Conservation (phyloP, 2,329 filamentous ascomycete genomes). For the Xylaria sp. region DNA sequence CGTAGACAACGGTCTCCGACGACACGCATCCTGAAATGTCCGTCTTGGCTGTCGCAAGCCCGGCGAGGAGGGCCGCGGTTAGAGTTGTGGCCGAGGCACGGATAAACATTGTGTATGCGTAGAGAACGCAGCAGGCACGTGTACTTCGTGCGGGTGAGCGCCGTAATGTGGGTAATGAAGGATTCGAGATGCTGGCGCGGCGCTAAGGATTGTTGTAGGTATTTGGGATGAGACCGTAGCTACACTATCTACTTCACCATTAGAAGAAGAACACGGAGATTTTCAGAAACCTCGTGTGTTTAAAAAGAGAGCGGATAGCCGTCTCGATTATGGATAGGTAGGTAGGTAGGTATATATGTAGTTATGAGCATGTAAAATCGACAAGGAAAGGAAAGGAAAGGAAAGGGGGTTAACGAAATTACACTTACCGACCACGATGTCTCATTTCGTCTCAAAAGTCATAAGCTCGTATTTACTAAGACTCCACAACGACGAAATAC, state of each 20-base stretch:
- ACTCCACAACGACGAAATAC: neutral
- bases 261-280: neutral
- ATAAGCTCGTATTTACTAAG: neutral
- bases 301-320: conserved; percentile 12
- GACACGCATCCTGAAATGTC: conserved; percentile 60
- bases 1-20: conserved; percentile 51
- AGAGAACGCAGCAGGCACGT: neutral
- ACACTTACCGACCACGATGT: neutral
- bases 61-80: conserved; percentile 43
- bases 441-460: neutral
- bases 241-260: neutral
- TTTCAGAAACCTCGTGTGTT: conserved; percentile 1
- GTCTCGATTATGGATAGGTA: neutral
- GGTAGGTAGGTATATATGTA: neutral
- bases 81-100: conserved; percentile 28
- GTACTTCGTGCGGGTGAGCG: neutral
- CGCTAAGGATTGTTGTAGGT: neutral
- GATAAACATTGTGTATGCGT: conserved; percentile 23
- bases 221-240: neutral
- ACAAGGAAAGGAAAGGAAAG: neutral
- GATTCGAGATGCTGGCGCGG: neutral
- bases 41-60: conserved; percentile 56
- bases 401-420: conserved; percentile 18
- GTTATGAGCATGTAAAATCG: neutral
- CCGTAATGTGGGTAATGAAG: neutral